Conservation (phyloP, 2,329 filamentous ascomycete genomes). For the Colletotrichum sp. region DNA sequence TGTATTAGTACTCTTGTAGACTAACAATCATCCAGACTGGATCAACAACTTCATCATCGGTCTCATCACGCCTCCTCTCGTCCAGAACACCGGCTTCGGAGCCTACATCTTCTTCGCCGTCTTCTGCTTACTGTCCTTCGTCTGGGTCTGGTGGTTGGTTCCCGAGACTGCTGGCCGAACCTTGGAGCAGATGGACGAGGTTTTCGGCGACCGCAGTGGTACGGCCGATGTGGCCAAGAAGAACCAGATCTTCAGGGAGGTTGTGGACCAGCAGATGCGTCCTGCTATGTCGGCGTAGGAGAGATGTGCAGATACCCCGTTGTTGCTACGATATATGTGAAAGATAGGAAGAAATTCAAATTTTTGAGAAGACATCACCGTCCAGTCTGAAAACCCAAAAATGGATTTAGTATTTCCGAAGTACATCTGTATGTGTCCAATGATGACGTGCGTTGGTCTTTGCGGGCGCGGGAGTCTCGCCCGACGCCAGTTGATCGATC, state of each 20-base stretch:
- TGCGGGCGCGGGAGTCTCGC: too few species aligned
- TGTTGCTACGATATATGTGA: not conserved
- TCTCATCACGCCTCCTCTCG: conserved; percentile 50
- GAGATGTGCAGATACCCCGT: not conserved
- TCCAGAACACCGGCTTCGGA: conserved; percentile 44
- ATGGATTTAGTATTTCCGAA: too few species aligned
- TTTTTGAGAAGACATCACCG: fast-evolving
- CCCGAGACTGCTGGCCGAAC: conserved; percentile 36
- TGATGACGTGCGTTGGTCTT: too few species aligned
- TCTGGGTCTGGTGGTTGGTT: conserved; percentile 29
- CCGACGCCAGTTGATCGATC: too few species aligned
- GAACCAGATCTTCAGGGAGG: conserved; percentile 11
- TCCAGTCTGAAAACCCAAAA: too few species aligned
- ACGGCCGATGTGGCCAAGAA: conserved; percentile 21
- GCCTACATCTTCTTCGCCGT: conserved; percentile 42
- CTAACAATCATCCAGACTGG: conserved; percentile 24
- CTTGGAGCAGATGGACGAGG: conserved; percentile 38
- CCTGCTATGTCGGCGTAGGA: not conserved
- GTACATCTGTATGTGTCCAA: too few species aligned
- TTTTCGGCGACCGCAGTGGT: conserved; percentile 32
- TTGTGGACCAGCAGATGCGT: conserved; percentile 2
- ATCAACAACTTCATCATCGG: conserved; percentile 46
- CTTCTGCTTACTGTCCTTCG: conserved; percentile 25
- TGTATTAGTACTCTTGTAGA: too few species aligned
- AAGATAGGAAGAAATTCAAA: not conserved